Conservation (phyloP, 169 alveolate species). For the Eimeria tenella region DNA sequence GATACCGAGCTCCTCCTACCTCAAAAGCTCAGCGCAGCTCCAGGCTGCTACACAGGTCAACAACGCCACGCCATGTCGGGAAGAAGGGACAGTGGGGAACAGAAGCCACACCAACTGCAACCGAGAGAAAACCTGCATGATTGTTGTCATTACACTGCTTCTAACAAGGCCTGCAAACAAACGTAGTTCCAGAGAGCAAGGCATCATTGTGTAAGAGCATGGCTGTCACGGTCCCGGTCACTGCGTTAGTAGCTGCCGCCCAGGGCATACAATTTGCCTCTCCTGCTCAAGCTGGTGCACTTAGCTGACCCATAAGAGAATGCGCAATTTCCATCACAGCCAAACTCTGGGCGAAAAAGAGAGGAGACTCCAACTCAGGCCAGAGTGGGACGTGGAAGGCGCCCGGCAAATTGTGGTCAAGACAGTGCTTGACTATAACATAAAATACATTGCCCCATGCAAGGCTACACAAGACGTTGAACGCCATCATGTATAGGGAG, state of each 20-base stretch:
- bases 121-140: conserved; percentile 76
- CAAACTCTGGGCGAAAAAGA: conserved; percentile 67
- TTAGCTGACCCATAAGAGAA: conserved; percentile 10
- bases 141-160: conserved; percentile 53
- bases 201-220: too few relatives aligned
- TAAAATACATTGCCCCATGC: conserved; percentile 69
- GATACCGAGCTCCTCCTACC: conserved; percentile 7
- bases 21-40: conserved; percentile 71
- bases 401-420: neutral
- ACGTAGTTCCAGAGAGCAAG: neutral
- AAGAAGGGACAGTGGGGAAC: conserved; percentile 31
- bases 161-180: conserved; percentile 59
- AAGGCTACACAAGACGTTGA: conserved; percentile 22
- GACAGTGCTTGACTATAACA: neutral
- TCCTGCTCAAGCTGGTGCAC: too few relatives aligned
- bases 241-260: too few relatives aligned
- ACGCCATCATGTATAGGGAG: conserved; percentile 34
- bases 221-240: too few relatives aligned
- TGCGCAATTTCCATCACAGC: conserved; percentile 62
- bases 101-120: conserved; percentile 67
- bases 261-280: too few relatives aligned
- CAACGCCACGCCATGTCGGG: conserved; percentile 37
- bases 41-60: conserved; percentile 52
- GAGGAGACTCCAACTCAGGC: conserved; percentile 62
- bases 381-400: conserved; percentile 25